Evolutionary conservation across 495 filamentous ascomycete genomes (phyloP).

Genomic region (Penicillium subrubescens): DNA sequence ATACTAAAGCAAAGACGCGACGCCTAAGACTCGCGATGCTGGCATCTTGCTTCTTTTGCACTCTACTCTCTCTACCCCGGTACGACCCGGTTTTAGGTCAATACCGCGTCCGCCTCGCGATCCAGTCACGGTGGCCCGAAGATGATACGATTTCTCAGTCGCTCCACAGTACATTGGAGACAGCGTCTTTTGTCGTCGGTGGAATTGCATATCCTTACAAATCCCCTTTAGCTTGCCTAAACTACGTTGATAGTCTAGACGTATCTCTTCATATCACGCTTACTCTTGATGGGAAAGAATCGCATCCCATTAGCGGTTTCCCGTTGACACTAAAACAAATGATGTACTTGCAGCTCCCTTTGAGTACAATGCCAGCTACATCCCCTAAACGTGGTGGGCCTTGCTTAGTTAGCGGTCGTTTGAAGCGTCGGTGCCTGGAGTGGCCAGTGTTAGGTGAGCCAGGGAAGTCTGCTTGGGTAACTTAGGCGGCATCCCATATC

Average conservation of each 20-base stretch:
- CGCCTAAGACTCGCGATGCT: conserved; percentile 1
- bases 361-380: background rate
- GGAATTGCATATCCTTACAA: background rate
- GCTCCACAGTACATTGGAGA: background rate
- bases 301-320: background rate
- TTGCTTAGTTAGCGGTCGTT: background rate
- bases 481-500: no score
- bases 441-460: no score
- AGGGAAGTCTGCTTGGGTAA: no score
- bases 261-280: background rate
- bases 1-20: background rate
- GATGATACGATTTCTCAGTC: conserved; percentile 1
- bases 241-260: background rate
- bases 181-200: conserved; percentile 2
- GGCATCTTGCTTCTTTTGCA: conserved; percentile 3
- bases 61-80: background rate
- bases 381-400: no score
- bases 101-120: background rate
- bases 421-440: no score
- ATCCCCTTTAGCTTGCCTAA: no score
- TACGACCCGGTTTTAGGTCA: background rate
- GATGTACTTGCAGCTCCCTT: conserved; percentile 1
- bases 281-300: background rate
- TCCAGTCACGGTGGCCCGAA: conserved; percentile 9
- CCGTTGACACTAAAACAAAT: conserved; percentile 1